A percentile compares a stretch with the other conserved stretches of the same genome.
phyloP scores from a whole-genome alignment of 768 basidiomycete species.

The Lentinus tigrinus region DNA sequence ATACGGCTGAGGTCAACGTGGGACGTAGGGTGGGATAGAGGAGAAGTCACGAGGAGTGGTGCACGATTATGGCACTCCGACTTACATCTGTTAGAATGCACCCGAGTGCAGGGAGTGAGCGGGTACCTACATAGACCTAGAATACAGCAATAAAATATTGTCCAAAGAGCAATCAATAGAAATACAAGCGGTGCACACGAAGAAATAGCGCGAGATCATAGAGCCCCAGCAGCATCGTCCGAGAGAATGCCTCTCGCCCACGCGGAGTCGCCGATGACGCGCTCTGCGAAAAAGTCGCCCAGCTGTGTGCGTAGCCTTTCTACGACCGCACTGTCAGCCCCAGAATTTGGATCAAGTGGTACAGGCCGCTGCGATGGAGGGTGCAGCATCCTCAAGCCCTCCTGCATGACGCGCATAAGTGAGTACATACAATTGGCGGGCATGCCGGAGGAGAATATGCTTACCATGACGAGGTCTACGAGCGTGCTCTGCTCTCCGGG shows the following conservation, averaged over 20 bases:
- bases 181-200: conserved; percentile 5
- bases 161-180: conserved; percentile 5
- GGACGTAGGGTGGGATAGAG: too few species aligned
- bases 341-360: conserved; percentile 48
- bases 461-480: conserved; percentile 62
- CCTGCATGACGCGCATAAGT: conserved; percentile 35
- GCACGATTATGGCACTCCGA: too few species aligned
- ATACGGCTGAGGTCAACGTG: too few species aligned
- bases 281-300: conserved; percentile 62
- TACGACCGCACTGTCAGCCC: conserved; percentile 47
- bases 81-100: neutral
- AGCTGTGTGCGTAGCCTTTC: conserved; percentile 50
- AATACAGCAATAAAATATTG: conserved; percentile 2
- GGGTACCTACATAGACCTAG: neutral
- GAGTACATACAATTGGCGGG: neutral
- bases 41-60: too few species aligned
- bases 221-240: conserved; percentile 6
- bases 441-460: conserved; percentile 14
- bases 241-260: conserved; percentile 64
- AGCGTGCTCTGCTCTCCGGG: conserved; percentile 44
- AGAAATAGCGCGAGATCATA: neutral
- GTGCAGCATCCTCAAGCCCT: conserved; percentile 59
- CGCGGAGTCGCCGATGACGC: conserved; percentile 51
- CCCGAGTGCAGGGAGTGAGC: neutral
- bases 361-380: conserved; percentile 59